Evolutionary conservation across 192 early-diverging fungal species (phyloP).

Genomic region (Coemansia sp.): DNA sequence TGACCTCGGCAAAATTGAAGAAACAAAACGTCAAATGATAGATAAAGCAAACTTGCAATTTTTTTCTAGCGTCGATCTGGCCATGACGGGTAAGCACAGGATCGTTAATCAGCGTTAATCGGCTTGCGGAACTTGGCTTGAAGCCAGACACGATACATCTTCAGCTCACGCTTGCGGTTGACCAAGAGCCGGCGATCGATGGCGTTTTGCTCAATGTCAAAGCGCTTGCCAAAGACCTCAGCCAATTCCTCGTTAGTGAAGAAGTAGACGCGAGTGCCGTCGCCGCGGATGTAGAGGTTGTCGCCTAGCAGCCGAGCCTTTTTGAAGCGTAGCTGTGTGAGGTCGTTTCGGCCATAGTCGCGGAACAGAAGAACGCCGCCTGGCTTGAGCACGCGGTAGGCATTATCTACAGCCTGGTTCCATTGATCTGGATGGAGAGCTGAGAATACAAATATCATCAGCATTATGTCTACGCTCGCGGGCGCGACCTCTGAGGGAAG

Average conservation of each 20-base stretch:
- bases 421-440: conserved; percentile 74
- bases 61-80: background rate
- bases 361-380: conserved; percentile 77
- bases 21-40: background rate
- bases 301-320: conserved; percentile 66
- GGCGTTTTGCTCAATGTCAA: conserved; percentile 85
- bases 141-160: conserved; percentile 98
- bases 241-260: conserved; percentile 64
- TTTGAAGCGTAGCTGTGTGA: conserved; percentile 82
- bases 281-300: conserved; percentile 83
- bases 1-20: conserved; percentile 3
- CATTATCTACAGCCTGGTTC: conserved; percentile 66
- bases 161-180: conserved; percentile 85
- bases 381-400: conserved; percentile 68
- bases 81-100: background rate
- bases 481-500: conserved; percentile 63
- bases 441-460: conserved; percentile 81
- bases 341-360: conserved; percentile 83
- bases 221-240: conserved; percentile 56
- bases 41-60: conserved; percentile 9
- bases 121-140: conserved; percentile 95
- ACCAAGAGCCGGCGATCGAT: conserved; percentile 92
- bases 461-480: conserved; percentile 68
- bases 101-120: conserved; percentile 24
- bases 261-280: conserved; percentile 79